Evolutionary conservation across 805 yeast genomes (phyloP).

Genomic region (Yarrowia keelungensis): DNA sequence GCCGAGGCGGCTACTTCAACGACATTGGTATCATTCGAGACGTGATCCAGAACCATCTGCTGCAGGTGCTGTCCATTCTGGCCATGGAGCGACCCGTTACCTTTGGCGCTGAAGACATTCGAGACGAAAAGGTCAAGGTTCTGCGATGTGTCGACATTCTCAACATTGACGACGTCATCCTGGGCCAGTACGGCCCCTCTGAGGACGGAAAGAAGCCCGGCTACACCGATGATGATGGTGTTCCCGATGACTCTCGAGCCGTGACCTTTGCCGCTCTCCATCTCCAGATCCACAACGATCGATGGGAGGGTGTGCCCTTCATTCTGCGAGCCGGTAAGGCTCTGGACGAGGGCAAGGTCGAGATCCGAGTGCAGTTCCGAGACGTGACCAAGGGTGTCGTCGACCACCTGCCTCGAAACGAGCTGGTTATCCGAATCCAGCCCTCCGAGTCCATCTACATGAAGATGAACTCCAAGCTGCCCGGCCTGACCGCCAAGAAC

Average conservation of each 20-base stretch:
- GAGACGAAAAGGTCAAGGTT: constrained; percentile 96
- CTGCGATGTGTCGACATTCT: constrained; percentile 80
- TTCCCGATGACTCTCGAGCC: constrained; percentile 78
- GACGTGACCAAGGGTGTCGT: constrained; percentile 85
- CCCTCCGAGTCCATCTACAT: constrained; percentile 93
- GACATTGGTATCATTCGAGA: constrained; percentile 94
- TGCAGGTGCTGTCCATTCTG: constrained; percentile 88
- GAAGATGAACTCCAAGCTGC: constrained; percentile 91
- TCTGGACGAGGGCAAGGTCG: constrained; percentile 92
- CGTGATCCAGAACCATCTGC: constrained; percentile 96
- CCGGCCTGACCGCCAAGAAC: constrained; percentile 85
- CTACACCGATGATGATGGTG: constrained; percentile 91
- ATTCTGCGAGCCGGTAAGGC: constrained; percentile 98
- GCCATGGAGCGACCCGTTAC: constrained; percentile 96
- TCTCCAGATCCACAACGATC: constrained; percentile 81
- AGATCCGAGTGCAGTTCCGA: constrained; percentile 90
- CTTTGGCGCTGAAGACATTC: constrained; percentile 88
- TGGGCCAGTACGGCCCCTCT: constrained; percentile 88
- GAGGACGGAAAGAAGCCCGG: constrained; percentile 90
- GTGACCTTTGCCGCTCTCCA: constrained; percentile 91
- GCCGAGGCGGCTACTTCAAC: constrained; percentile 98
- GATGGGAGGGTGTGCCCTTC: constrained; percentile 99
- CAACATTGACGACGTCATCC: constrained; percentile 66
- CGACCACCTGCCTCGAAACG: constrained; percentile 83
- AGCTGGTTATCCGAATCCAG: constrained; percentile 91